Evolutionary conservation across 441 rosid genomes (phyloP), one percentile per base, ranked within the genome.

Genomic region (Jatropha multifida): DNA sequence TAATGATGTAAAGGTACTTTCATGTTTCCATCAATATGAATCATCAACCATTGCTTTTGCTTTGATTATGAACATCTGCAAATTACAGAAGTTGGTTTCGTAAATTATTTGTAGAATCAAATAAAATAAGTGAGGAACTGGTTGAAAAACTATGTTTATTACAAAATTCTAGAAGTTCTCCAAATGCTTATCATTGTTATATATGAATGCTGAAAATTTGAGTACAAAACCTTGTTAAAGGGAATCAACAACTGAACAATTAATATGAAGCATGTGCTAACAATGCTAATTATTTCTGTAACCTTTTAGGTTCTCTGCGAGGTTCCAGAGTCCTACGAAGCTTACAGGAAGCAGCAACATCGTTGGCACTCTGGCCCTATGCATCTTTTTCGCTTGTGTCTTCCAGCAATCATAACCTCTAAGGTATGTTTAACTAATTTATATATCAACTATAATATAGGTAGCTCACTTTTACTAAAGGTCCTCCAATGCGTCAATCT

Each of bases 331-430:
- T 92, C 97, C 27, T 94, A 91, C 56, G 98, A 94, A 86, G 96
- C 98, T 73, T 94, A 94, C 85, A 87, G 92, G 86, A 94, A 94
- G 87, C 98, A 94, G 85, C 98, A 94, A 80, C 97, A 94, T 79
- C 93, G 98, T 49, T 94, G 98, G 97, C 97, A 94, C 79, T 94
- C 97, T 0, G 98, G 98, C 67, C 98, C 97, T 1, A 92, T 93
- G 92, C 90, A 92, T 68, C 98, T 94, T 69, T 94, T 94, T 82
- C 98, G 99, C 71, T 77, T 94, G 85, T 94, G 99, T 78, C 88
- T 94, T 77, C 92, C 92, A 27, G 88, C 93, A 70, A 93, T 93
- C 76, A 74, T 90, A 81, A 82, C 91, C 78, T 88, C 98, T 26
- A 90, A 90, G 93, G 99, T 93, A 85, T 44, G 6, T 65, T 56